Percentiles rank a stretch among this genome's conserved stretches.
phyloP scores from a whole-genome alignment of 2,329 filamentous ascomycete species.

The Coniochaeta prunicola region DNA sequence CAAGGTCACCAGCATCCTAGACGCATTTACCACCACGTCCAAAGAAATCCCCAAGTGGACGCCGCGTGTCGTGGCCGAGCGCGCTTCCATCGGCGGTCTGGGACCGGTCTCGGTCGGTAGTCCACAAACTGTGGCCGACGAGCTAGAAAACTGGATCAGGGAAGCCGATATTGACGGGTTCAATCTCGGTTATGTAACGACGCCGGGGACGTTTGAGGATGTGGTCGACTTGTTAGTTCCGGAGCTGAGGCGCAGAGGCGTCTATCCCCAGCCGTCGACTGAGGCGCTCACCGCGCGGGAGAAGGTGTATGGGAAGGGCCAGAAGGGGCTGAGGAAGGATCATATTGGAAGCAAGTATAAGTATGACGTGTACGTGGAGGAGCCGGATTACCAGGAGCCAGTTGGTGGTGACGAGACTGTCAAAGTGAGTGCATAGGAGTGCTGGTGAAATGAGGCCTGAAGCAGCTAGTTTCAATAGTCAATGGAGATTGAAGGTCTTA shows the following conservation, averaged over 20 bases:
- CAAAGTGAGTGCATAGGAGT: background rate
- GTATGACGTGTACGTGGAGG: conserved; percentile 54
- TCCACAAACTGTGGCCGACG: conserved; percentile 35
- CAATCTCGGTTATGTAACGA: conserved; percentile 37
- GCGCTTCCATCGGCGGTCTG: conserved; percentile 38
- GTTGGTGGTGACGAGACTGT: background rate
- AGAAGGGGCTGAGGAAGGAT: conserved; percentile 47
- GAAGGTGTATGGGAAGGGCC: conserved; percentile 55
- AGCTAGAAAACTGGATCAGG: conserved; percentile 36
- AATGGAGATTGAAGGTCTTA: too few species aligned
- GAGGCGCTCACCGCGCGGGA: conserved; percentile 45
- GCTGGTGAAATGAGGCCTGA: too few species aligned
- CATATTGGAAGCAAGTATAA: conserved; percentile 53
- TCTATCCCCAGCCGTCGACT: conserved; percentile 25
- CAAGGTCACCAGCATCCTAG: conserved; percentile 33
- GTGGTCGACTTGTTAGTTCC: conserved; percentile 41
- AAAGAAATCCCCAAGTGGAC: conserved; percentile 37
- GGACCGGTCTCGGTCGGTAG: conserved; percentile 40
- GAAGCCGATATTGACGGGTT: conserved; percentile 24
- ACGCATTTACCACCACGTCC: conserved; percentile 32
- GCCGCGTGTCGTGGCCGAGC: conserved; percentile 34
- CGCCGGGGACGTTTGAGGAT: conserved; percentile 44
- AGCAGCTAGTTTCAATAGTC: too few species aligned
- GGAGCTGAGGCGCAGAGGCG: conserved; percentile 32
- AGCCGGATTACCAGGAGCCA: conserved; percentile 23